A percentile compares a stretch with the other conserved stretches of the same genome.
phyloP scores from a whole-genome alignment of 202 grass and related monocot genomes.

The Zizania palustris region DNA sequence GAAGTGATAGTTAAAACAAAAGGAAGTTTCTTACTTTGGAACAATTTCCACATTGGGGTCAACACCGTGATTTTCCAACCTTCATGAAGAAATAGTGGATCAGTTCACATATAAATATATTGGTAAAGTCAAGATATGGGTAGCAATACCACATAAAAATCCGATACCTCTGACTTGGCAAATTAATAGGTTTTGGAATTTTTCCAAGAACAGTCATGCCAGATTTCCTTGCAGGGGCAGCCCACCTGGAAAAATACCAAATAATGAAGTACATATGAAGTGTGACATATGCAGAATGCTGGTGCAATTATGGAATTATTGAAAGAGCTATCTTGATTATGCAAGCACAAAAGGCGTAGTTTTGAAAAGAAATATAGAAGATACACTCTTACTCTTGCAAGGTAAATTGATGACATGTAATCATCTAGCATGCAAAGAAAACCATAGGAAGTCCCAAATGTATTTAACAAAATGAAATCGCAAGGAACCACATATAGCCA shows the following conservation, averaged over 20 bases:
- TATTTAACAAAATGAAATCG: not conserved
- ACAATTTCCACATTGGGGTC: constrained; percentile 96
- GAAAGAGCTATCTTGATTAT: constrained; percentile 19
- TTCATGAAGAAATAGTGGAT: constrained; percentile 57
- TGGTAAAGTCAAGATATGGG: constrained; percentile 8
- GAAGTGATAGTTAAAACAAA: not conserved
- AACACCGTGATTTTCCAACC: constrained; percentile 97
- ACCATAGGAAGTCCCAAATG: not conserved
- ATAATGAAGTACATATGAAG: constrained; percentile 16
- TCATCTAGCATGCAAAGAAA: not conserved
- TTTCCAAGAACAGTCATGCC: constrained; percentile 98
- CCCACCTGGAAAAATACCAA: constrained; percentile 70
- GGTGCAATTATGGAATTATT: not conserved
- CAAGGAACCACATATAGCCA: too few relatives aligned
- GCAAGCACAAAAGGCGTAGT: constrained; percentile 2
- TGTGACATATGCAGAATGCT: not conserved
- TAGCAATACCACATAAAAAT: constrained; percentile 15
- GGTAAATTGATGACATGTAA: not conserved
- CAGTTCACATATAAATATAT: constrained; percentile 35
- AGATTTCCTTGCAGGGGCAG: constrained; percentile 77
- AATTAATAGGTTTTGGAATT: constrained; percentile 97
- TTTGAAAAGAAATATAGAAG: not conserved
- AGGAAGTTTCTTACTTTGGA: constrained; percentile 73
- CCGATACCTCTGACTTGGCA: constrained; percentile 91
- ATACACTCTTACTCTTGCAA: not conserved